phyloP scores from a whole-genome alignment of 768 basidiomycete genomes.

The Suillus clintonianus region DNA sequence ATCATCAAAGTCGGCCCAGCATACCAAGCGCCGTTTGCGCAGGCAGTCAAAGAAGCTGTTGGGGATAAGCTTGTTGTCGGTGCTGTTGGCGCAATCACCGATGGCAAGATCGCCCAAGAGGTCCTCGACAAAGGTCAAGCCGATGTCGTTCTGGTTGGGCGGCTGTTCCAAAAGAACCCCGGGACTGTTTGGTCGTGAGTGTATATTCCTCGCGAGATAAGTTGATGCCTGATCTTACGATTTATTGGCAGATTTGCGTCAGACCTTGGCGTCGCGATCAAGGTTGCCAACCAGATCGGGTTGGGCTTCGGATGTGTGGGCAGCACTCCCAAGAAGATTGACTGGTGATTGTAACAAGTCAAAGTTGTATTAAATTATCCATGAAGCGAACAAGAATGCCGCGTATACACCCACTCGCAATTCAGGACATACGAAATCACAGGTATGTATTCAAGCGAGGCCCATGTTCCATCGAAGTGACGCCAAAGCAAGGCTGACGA shows the following conservation, averaged over 20 bases:
- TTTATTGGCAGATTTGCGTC: constrained; percentile 44
- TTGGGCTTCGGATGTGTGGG: constrained; percentile 51
- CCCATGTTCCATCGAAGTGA: background rate
- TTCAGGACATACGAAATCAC: background rate
- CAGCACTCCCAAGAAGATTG: constrained; percentile 1
- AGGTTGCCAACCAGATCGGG: constrained; percentile 51
- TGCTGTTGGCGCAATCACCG: constrained; percentile 27
- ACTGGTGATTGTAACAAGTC: constrained; percentile 5
- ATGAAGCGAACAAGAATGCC: background rate
- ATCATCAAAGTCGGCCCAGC: constrained; percentile 10
- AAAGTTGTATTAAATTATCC: background rate
- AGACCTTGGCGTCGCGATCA: constrained; percentile 50
- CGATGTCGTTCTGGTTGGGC: constrained; percentile 50
- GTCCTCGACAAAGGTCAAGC: constrained; percentile 44
- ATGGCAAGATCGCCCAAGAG: constrained; percentile 43
- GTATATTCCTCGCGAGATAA: background rate
- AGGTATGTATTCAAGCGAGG: background rate
- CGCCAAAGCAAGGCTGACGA: background rate
- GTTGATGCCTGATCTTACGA: background rate
- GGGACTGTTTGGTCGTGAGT: constrained; percentile 40
- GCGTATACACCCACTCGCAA: background rate
- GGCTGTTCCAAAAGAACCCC: constrained; percentile 64
- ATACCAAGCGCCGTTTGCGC: constrained; percentile 59
- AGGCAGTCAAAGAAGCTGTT: constrained; percentile 49
- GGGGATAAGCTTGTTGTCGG: constrained; percentile 40